Conservation (phyloP, 2,329 filamentous ascomycete genomes). For the Orbilia ellipsospora region DNA sequence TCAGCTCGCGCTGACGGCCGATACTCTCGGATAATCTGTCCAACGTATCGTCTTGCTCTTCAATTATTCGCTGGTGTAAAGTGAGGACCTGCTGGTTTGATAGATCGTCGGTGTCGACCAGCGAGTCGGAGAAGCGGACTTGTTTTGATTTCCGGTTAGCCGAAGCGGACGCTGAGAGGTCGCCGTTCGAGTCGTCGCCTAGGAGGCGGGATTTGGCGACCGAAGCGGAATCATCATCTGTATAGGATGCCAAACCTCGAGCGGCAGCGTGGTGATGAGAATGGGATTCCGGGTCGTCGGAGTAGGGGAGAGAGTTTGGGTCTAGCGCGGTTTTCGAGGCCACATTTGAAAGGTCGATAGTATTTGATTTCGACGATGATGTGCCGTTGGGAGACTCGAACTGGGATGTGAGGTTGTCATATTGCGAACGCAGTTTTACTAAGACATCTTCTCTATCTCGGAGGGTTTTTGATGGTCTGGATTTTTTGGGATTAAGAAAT, state of each 20-base stretch:
- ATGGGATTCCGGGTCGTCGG: slow-evolving; percentile 36
- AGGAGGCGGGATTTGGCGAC: slow-evolving; percentile 70
- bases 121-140: slow-evolving; percentile 70
- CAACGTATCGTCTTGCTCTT: slow-evolving; percentile 94
- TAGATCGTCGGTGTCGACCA: slow-evolving; percentile 69
- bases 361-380: slow-evolving; percentile 36
- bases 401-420: slow-evolving; percentile 57
- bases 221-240: slow-evolving; percentile 65
- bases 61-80: slow-evolving; percentile 82
- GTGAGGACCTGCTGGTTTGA: slow-evolving; percentile 86
- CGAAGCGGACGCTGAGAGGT: slow-evolving; percentile 57
- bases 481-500: slow-evolving; percentile 2
- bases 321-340: slow-evolving; percentile 40
- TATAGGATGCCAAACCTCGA: slow-evolving; percentile 60
- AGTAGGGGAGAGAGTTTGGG: slow-evolving; percentile 45
- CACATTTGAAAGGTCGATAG: slow-evolving; percentile 56
- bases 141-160: slow-evolving; percentile 59
- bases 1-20: slow-evolving; percentile 86
- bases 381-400: slow-evolving; percentile 51
- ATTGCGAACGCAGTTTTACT: slow-evolving; percentile 56
- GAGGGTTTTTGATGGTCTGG: slow-evolving; percentile 60
- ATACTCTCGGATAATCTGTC: slow-evolving; percentile 88
- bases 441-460: slow-evolving; percentile 59
- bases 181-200: slow-evolving; percentile 62
- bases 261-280: slow-evolving; percentile 72